These are phyloP conservation scores for Asparagopsis taxiformis DNA, from an alignment of 31 red algal genomes.

Conservation along the genomic window DNA sequence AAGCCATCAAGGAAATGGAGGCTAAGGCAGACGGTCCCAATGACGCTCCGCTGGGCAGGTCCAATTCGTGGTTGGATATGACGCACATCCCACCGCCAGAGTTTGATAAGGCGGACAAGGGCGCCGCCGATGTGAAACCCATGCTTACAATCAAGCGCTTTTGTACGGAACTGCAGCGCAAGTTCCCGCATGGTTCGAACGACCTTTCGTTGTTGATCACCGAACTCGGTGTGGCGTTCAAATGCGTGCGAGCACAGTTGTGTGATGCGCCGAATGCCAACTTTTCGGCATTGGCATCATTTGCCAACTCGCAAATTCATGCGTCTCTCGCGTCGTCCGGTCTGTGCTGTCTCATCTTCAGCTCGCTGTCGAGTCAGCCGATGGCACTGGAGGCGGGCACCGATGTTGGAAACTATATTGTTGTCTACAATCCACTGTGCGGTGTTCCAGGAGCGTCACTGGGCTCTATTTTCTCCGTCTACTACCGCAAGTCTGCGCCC, in stretches of 20 bases:
- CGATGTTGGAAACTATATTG: conserved; percentile 93
- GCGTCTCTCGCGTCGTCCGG: conserved; percentile 92
- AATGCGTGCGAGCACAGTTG: conserved; percentile 84
- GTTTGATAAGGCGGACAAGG: conserved; percentile 26
- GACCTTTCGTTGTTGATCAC: conserved; percentile 90
- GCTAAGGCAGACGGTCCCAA: conserved; percentile 16
- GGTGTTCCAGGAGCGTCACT: conserved; percentile 83
- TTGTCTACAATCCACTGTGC: conserved; percentile 90
- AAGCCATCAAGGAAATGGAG: conserved; percentile 62
- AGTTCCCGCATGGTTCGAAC: conserved; percentile 92
- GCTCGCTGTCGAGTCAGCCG: conserved; percentile 57
- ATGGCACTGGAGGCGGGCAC: conserved; percentile 84
- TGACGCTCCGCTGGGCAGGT: conserved; percentile 31
- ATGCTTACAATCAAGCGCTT: conserved; percentile 98
- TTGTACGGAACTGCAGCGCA: conserved; percentile 88
- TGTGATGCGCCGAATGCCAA: conserved; percentile 80
- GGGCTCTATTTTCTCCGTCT: conserved; percentile 93
- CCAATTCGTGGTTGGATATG: conserved; percentile 65
- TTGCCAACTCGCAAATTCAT: conserved; percentile 89
- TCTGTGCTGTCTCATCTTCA: conserved; percentile 95
- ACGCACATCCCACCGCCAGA: conserved; percentile 68
- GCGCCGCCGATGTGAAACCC: conserved; percentile 28
- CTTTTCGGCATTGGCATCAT: conserved; percentile 68
- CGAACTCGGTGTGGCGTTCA: conserved; percentile 90
- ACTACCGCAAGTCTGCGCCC: conserved; percentile 94